phyloP scores from a whole-genome alignment of 1,284 basidiomycete species.

The Leccinum fallax region DNA sequence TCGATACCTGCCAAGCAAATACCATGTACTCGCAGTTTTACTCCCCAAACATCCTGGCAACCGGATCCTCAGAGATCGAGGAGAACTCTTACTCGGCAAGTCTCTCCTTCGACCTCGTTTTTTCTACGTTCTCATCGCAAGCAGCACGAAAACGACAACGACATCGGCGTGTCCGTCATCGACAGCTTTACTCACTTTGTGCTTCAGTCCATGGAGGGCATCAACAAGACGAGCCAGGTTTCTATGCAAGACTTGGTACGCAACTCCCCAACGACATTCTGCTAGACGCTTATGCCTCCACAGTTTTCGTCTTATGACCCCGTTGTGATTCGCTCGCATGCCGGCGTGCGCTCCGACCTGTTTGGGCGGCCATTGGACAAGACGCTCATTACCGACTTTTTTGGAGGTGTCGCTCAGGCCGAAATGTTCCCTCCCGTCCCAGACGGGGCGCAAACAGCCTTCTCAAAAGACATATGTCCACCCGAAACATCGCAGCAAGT shows the following conservation, averaged over 20 bases:
- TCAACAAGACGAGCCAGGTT: slow-evolving; percentile 85
- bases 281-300: slow-evolving; percentile 4
- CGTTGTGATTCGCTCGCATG: slow-evolving; percentile 77
- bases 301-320: slow-evolving; percentile 85
- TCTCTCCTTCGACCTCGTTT: slow-evolving; percentile 11
- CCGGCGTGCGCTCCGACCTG: slow-evolving; percentile 86
- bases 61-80: slow-evolving; percentile 85
- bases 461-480: background rate
- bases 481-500: background rate
- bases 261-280: slow-evolving; percentile 10
- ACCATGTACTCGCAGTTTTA: slow-evolving; percentile 96
- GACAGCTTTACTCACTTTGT: slow-evolving; percentile 95
- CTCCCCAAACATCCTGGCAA: slow-evolving; percentile 94
- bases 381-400: slow-evolving; percentile 92
- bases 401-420: slow-evolving; percentile 88
- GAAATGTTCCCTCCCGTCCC: slow-evolving; percentile 49
- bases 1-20: slow-evolving; percentile 98
- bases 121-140: slow-evolving; percentile 13
- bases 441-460: background rate
- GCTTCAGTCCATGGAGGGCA: slow-evolving; percentile 87
- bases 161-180: slow-evolving; percentile 95
- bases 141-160: slow-evolving; percentile 89
- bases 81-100: slow-evolving; percentile 94
- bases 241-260: slow-evolving; percentile 87
- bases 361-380: slow-evolving; percentile 70